Evolutionary conservation across 352 stramenopile genomes (phyloP).

Genomic region (Phytopythium mirpurense): DNA sequence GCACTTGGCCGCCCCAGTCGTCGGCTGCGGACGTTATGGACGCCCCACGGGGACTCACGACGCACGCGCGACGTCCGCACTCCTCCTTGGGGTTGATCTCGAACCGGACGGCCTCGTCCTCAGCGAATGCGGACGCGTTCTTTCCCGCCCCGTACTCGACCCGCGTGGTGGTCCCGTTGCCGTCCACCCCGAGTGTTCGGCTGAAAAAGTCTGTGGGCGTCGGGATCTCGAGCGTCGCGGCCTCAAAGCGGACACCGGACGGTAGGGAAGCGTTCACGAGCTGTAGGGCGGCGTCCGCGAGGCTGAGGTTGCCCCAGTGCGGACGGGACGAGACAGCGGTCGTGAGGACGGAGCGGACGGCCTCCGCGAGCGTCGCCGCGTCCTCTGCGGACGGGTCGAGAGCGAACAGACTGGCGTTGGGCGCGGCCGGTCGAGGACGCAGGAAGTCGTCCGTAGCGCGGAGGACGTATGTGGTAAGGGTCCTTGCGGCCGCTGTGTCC

Average conservation of each 20-base stretch:
- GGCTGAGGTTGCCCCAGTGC: slow-evolving; percentile 27
- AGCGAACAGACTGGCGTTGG: slow-evolving; percentile 20
- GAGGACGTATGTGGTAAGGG: slow-evolving; percentile 24
- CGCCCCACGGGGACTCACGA: slow-evolving; percentile 33
- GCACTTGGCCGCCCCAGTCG: slow-evolving; percentile 44
- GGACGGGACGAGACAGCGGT: neutral
- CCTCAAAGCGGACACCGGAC: slow-evolving; percentile 29
- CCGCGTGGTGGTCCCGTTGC: slow-evolving; percentile 24
- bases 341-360: slow-evolving; percentile 4
- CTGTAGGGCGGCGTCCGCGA: slow-evolving; percentile 23
- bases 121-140: neutral
- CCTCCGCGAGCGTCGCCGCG: slow-evolving; percentile 19
- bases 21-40: slow-evolving; percentile 20
- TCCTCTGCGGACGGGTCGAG: neutral
- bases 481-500: slow-evolving; percentile 13
- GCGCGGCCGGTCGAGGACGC: slow-evolving; percentile 18
- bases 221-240: slow-evolving; percentile 39
- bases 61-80: slow-evolving; percentile 36
- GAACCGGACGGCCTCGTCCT: slow-evolving; percentile 17
- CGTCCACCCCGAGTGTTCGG: slow-evolving; percentile 18
- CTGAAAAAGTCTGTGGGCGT: slow-evolving; percentile 29
- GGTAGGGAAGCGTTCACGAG: slow-evolving; percentile 25
- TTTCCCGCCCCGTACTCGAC: slow-evolving; percentile 14
- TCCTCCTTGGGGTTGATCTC: slow-evolving; percentile 60
- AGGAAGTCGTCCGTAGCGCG: slow-evolving; percentile 41